Percentiles rank a stretch among this genome's conserved stretches.
These are phyloP conservation scores for Lagerstroemia speciosa DNA, from an alignment of 345 rosid genomes.

Conservation along the genomic window DNA sequence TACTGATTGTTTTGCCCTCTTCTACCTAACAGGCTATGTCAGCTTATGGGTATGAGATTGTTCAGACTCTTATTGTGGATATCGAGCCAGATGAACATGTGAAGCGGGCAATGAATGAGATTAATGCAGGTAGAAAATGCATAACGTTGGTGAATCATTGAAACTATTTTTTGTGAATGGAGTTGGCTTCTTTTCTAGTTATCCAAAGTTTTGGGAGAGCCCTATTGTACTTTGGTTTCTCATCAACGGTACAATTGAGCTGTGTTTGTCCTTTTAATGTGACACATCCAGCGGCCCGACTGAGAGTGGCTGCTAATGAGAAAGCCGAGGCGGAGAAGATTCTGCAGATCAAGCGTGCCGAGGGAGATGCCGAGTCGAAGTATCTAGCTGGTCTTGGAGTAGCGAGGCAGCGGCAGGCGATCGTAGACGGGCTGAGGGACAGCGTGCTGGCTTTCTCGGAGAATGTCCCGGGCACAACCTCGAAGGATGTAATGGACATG, in stretches of 20 bases:
- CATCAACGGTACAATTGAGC: background rate
- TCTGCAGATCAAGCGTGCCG: slow-evolving; percentile 57
- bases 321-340: slow-evolving; percentile 66
- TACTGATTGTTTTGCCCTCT: slow-evolving; percentile 2
- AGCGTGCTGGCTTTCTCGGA: slow-evolving; percentile 54
- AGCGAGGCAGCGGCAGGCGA: slow-evolving; percentile 64
- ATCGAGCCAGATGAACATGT: slow-evolving; percentile 70
- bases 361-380: slow-evolving; percentile 62
- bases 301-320: slow-evolving; percentile 58
- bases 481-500: slow-evolving; percentile 77
- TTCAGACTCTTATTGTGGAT: slow-evolving; percentile 73
- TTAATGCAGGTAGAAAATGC: slow-evolving; percentile 48
- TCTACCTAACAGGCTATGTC: slow-evolving; percentile 51
- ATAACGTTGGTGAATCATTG: background rate
- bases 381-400: slow-evolving; percentile 53
- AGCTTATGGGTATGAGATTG: slow-evolving; percentile 67
- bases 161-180: background rate
- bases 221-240: background rate
- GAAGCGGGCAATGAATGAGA: slow-evolving; percentile 76
- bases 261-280: background rate
- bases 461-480: slow-evolving; percentile 61
- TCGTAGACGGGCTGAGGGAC: slow-evolving; percentile 58
- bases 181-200: too few species aligned
- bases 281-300: slow-evolving; percentile 34
- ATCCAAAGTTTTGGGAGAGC: too few species aligned